These are phyloP conservation scores for Trichoderma sp. DNA, from an alignment of 2,329 filamentous ascomycete genomes.

Conservation along the genomic window DNA sequence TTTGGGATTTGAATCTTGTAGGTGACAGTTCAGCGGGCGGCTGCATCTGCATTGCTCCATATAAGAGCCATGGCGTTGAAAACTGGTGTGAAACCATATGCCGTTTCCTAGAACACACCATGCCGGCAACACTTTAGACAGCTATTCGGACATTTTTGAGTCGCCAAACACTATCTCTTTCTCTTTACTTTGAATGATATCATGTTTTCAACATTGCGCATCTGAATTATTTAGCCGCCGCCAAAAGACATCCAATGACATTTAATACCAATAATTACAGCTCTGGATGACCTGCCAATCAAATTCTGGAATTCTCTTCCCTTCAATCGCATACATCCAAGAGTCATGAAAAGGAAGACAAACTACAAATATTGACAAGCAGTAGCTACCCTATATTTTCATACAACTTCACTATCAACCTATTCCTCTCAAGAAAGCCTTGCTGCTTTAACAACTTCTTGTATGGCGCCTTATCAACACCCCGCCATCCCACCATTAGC, in stretches of 20 bases:
- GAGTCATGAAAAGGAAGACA: neutral
- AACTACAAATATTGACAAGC: neutral
- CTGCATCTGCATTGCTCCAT: neutral
- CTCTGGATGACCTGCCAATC: neutral
- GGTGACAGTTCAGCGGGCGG: neutral
- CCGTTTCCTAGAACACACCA: neutral
- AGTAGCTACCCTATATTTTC: neutral
- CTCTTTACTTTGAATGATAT: neutral
- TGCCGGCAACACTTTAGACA: neutral
- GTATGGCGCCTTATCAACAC: neutral
- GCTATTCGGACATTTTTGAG: neutral
- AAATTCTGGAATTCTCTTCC: neutral
- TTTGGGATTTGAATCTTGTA: neutral
- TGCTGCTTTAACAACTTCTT: neutral
- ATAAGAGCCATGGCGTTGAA: neutral
- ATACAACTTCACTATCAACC: neutral
- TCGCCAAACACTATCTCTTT: neutral
- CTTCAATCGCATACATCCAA: neutral
- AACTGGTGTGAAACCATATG: neutral
- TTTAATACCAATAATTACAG: neutral
- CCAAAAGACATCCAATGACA: neutral
- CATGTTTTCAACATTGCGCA: neutral
- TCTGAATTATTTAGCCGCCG: neutral
- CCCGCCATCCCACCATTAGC: neutral
- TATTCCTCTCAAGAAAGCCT: neutral